Evolutionary conservation across 2,329 filamentous ascomycete species (phyloP).

Genomic region (Microthyrium microscopicum): DNA sequence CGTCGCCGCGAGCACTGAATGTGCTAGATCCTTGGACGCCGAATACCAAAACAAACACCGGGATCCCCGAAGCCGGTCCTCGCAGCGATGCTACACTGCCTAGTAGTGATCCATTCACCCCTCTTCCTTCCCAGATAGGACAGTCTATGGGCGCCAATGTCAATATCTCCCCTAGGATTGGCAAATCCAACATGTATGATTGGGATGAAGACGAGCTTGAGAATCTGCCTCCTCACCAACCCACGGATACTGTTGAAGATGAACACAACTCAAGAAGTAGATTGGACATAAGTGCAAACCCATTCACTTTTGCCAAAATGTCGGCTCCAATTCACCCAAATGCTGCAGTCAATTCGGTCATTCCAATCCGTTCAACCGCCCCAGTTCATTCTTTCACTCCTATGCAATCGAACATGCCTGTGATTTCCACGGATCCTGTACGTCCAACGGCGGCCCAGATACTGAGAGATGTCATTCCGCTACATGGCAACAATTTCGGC

Average conservation of each 20-base stretch:
- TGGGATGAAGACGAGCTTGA: constrained; percentile 19
- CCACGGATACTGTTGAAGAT: constrained; percentile 15
- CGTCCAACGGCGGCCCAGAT: no score
- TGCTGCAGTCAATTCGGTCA: neutral
- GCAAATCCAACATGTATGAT: constrained; percentile 18
- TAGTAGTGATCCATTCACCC: neutral
- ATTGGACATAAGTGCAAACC: constrained; percentile 27
- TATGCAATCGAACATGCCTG: no score
- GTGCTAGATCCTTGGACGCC: neutral
- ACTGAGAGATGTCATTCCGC: no score
- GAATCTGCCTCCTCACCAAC: constrained; percentile 11
- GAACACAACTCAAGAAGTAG: no score
- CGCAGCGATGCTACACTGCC: neutral
- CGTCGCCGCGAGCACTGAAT: neutral
- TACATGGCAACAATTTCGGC: no score
- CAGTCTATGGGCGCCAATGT: neutral
- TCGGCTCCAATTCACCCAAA: constrained; percentile 17
- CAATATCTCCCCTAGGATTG: neutral
- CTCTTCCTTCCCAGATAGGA: neutral
- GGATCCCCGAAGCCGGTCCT: neutral
- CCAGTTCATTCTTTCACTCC: no score
- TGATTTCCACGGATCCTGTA: no score
- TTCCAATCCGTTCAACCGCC: no score
- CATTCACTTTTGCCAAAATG: constrained; percentile 33
- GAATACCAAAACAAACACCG: neutral